Evolutionary conservation across 2,329 filamentous ascomycete species (phyloP).

Genomic region (Phialophora chinensis): DNA sequence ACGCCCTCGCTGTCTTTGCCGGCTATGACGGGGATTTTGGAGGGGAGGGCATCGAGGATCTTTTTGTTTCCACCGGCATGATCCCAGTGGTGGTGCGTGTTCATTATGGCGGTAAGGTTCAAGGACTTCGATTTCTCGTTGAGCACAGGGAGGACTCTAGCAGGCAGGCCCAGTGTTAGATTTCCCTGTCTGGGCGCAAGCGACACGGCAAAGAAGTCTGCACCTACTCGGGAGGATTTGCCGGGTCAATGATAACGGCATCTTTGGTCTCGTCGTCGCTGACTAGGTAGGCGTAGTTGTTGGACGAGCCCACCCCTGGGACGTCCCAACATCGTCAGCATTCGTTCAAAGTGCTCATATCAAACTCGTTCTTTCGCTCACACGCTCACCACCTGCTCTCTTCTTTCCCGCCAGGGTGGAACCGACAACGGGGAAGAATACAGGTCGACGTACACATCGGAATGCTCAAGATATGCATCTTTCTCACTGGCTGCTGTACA

Average conservation of each 20-base stretch:
- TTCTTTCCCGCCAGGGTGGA: neutral
- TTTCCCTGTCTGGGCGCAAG: neutral
- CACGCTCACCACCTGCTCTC: neutral
- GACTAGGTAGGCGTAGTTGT: slow-evolving; percentile 61
- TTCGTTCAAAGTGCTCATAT: slow-evolving; percentile 27
- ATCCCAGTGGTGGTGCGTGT: slow-evolving; percentile 96
- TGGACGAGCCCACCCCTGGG: slow-evolving; percentile 46
- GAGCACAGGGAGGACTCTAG: slow-evolving; percentile 50
- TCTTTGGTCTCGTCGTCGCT: slow-evolving; percentile 57
- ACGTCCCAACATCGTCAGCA: slow-evolving; percentile 1
- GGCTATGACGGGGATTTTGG: slow-evolving; percentile 77
- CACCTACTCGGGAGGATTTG: slow-evolving; percentile 57
- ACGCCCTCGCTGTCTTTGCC: slow-evolving; percentile 85
- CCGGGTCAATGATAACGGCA: slow-evolving; percentile 59
- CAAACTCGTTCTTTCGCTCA: neutral
- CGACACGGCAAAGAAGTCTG: neutral
- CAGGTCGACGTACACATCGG: slow-evolving; percentile 56
- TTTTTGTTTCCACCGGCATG: slow-evolving; percentile 91
- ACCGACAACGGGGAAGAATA: slow-evolving; percentile 4
- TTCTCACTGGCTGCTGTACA: slow-evolving; percentile 28
- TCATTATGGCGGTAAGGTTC: slow-evolving; percentile 87
- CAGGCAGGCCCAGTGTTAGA: neutral
- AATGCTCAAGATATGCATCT: slow-evolving; percentile 60
- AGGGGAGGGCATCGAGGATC: slow-evolving; percentile 63
- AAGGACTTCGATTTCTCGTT: slow-evolving; percentile 72